Evolutionary conservation across 148 eudicot species (phyloP).

Genomic region (Rhododendron ferrugineum): DNA sequence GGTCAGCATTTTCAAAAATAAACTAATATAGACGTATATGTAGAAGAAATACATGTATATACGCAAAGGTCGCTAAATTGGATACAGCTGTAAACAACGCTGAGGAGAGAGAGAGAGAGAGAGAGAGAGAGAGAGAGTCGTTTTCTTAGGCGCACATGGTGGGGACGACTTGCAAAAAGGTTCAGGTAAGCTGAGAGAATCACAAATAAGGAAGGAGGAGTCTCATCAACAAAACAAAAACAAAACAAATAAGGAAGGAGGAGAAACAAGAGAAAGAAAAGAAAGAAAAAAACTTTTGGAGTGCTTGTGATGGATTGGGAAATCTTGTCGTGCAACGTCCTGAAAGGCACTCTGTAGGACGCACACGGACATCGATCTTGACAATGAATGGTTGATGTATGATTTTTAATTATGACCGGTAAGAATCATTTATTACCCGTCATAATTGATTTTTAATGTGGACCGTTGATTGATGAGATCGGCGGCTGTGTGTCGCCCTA

Average conservation of each 20-base stretch:
- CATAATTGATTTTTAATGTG: too few species aligned
- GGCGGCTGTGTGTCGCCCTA: too few species aligned
- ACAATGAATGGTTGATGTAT: too few species aligned
- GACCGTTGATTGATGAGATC: too few species aligned
- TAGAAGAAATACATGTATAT: background rate
- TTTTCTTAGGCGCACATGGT: constrained; percentile 9
- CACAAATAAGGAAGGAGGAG: background rate
- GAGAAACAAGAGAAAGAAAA: background rate
- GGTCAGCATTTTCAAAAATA: background rate
- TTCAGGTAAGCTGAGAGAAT: background rate
- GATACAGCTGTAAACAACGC: constrained; percentile 54
- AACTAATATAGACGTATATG: background rate
- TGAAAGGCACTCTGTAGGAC: too few species aligned
- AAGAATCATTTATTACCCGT: too few species aligned
- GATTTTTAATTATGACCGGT: too few species aligned
- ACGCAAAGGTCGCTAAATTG: constrained; percentile 10
- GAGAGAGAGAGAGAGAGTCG: constrained; percentile 7
- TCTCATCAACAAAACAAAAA: background rate
- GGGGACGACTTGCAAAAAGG: background rate
- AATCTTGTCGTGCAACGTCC: too few species aligned
- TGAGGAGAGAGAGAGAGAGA: background rate
- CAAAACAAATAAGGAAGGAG: background rate
- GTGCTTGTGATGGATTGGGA: background rate
- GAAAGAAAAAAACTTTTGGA: too few species aligned
- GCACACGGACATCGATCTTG: too few species aligned